Evolutionary conservation across 352 stramenopile genomes (phyloP).

Genomic region (Pythium aquatile): DNA sequence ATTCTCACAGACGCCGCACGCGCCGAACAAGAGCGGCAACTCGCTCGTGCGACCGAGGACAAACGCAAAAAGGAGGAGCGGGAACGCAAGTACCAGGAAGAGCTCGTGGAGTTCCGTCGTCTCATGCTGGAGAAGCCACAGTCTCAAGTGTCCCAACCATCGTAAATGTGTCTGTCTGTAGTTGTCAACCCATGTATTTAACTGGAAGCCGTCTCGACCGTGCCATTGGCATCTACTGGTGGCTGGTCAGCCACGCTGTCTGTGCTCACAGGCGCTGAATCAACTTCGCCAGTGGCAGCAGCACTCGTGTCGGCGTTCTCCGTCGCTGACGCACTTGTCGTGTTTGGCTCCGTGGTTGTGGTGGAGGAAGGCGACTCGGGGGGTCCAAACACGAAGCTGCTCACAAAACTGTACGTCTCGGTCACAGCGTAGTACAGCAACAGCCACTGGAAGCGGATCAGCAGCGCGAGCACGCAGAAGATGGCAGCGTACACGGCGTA

Average conservation of each 20-base stretch:
- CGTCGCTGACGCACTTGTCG: background rate
- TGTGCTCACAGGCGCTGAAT: background rate
- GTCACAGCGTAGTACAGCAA: constrained; percentile 61
- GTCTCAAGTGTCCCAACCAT: background rate
- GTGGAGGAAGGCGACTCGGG: constrained; percentile 2
- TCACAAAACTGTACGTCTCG: constrained; percentile 38
- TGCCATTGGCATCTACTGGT: background rate
- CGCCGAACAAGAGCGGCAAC: constrained; percentile 31
- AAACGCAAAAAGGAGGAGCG: constrained; percentile 40
- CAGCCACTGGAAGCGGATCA: constrained; percentile 65
- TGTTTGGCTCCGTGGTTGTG: background rate
- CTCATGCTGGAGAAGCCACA: constrained; percentile 17
- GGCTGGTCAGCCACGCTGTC: background rate
- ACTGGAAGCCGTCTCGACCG: background rate
- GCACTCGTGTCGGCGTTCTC: background rate
- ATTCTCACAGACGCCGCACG: constrained; percentile 47
- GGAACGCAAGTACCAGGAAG: constrained; percentile 53
- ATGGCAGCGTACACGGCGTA: constrained; percentile 73
- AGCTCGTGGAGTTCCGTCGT: constrained; percentile 44
- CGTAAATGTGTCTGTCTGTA: background rate
- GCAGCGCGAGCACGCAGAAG: constrained; percentile 63
- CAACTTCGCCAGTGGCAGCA: background rate
- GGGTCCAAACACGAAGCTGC: constrained; percentile 44
- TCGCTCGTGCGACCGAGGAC: constrained; percentile 21
- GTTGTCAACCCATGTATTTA: background rate